Conservation (phyloP, 2,329 filamentous ascomycete species). For the Escovopsis weberi region DNA sequence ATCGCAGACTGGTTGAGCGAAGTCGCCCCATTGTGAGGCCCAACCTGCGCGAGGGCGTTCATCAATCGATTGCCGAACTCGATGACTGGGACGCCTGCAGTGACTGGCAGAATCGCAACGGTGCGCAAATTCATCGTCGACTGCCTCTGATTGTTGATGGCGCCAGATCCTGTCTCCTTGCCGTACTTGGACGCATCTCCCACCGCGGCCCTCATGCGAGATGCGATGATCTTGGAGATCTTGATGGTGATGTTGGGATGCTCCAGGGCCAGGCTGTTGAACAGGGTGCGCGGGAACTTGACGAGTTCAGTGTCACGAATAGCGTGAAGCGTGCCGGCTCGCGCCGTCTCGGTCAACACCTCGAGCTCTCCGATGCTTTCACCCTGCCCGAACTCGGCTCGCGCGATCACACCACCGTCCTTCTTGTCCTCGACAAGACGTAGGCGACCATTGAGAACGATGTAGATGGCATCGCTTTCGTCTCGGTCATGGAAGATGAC, state of each 20-base stretch:
- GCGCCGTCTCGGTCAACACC: slow-evolving; percentile 82
- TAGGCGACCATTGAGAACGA: slow-evolving; percentile 86
- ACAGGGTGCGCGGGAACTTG: slow-evolving; percentile 87
- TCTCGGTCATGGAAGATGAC: slow-evolving; percentile 88
- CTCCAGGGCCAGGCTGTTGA: slow-evolving; percentile 94
- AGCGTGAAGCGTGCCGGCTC: slow-evolving; percentile 85
- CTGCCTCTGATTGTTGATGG: slow-evolving; percentile 42
- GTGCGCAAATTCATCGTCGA: slow-evolving; percentile 88
- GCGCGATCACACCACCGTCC: slow-evolving; percentile 68
- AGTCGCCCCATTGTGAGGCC: slow-evolving; percentile 76
- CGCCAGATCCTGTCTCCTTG: slow-evolving; percentile 48
- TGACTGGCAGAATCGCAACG: slow-evolving; percentile 82
- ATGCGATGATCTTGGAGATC: slow-evolving; percentile 96
- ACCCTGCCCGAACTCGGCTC: slow-evolving; percentile 89
- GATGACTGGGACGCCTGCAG: slow-evolving; percentile 79
- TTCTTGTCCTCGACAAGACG: slow-evolving; percentile 70
- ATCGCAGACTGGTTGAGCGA: slow-evolving; percentile 89
- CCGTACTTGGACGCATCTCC: slow-evolving; percentile 61
- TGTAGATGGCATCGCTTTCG: slow-evolving; percentile 96
- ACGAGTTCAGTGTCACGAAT: slow-evolving; percentile 94
- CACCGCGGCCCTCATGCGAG: slow-evolving; percentile 78
- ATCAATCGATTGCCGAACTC: slow-evolving; percentile 87
- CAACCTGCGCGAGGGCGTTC: slow-evolving; percentile 78
- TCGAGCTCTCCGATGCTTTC: slow-evolving; percentile 96
- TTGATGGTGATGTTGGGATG: slow-evolving; percentile 98